These are phyloP conservation scores for Penstemon barbatus DNA, from an alignment of 257 asterid genomes.

Conservation along the genomic window DNA sequence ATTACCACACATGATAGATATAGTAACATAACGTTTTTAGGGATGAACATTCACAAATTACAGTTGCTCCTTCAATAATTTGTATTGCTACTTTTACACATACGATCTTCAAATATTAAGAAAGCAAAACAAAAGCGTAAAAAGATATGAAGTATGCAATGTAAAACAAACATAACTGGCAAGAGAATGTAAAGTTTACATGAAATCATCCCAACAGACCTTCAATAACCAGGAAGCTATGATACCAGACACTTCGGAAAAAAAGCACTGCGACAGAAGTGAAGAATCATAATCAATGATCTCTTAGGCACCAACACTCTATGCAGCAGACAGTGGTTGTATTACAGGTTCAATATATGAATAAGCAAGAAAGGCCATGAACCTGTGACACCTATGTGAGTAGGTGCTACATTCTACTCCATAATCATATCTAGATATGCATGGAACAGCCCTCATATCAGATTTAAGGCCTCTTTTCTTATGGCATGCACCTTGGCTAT, in stretches of 20 bases:
- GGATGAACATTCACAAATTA: too few relatives aligned
- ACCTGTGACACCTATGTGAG: neutral
- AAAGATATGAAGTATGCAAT: neutral
- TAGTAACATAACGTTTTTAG: too few relatives aligned
- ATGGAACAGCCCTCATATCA: neutral
- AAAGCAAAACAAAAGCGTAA: too few relatives aligned
- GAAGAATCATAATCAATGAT: too few relatives aligned
- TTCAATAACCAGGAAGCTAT: neutral
- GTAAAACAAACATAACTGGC: neutral
- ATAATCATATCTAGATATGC: conserved; percentile 6
- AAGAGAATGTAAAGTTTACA: neutral
- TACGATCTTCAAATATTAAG: too few relatives aligned
- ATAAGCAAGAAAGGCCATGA: neutral
- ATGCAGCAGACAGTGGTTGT: neutral
- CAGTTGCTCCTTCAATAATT: too few relatives aligned
- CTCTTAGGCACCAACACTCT: neutral
- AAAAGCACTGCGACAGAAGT: neutral
- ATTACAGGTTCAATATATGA: neutral
- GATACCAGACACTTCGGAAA: neutral
- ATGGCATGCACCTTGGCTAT: too few relatives aligned
- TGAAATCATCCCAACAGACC: neutral
- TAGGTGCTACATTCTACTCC: neutral
- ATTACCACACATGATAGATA: too few relatives aligned
- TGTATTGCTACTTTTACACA: too few relatives aligned
- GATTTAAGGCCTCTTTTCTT: neutral